Base-by-base conservation (phyloP, 441 rosid species). In the Pelargonium myrrhifolium region DNA sequence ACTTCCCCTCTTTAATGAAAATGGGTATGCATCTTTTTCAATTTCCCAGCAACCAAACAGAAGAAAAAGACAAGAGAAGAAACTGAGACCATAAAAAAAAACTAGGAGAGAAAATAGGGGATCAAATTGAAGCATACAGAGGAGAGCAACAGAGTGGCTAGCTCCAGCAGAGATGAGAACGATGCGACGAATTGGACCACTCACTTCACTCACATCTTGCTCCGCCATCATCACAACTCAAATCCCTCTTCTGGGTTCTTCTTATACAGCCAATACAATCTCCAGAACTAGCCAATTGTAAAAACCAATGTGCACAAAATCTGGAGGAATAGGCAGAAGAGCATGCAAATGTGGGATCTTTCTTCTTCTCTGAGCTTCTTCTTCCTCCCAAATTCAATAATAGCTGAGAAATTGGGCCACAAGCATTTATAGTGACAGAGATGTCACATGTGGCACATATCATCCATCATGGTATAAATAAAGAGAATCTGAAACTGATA, bases 141-240 rank as follows among this genome's bases (percentile, higher is more conserved):
- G 96, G 22, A 89, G 87, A 71, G 99, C 96, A 56, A 88, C 89
- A 60, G 99, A 93, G 78, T 93, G 96, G 74, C 90, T 87, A 71
- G 96, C 99, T 59, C 99, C 99, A 55, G 99, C 96, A 59, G 99
- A 93, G 77, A 90, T 81, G 74, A 93, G 82, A 77, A 89, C 82
- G 77, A 93, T 88, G 9, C 69, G 83, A 74, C 80, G 90, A 71
- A 75, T 67, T 0, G 89, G 85, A 74, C 71, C 71, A 17, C 77
- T 71, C 64, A 78, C 82, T 49, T 84, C 86, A 65, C 72, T 53
- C 72, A 68, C 72, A 21, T 73, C 71, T 21, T 79, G 84, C 71
- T 75, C 87, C 71, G 78, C 83, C 92, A 83, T 78, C 61, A 56
- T 56, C 61, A 21, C 26, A 56, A 11, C 61, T 24, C 21, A 22